Evolutionary conservation across 2,329 filamentous ascomycete species (phyloP).

Genomic region (Colletotrichum brevisporum): DNA sequence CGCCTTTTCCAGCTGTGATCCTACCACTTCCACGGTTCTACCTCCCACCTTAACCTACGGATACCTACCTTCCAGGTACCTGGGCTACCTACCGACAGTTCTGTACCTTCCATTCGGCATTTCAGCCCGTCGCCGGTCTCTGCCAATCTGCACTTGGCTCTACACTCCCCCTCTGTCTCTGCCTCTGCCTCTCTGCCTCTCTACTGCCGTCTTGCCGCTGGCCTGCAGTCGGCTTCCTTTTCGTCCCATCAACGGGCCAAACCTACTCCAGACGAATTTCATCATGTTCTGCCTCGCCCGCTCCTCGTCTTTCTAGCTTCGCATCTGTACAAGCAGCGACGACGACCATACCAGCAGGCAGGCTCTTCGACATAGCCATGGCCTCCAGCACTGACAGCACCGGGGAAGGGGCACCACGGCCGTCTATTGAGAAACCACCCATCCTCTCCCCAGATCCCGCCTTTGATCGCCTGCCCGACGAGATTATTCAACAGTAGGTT

Average conservation of each 20-base stretch:
- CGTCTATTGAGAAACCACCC: slow-evolving; percentile 53
- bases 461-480: slow-evolving; percentile 73
- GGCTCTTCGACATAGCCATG: slow-evolving; percentile 22
- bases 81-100: no score
- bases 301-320: slow-evolving; percentile 28
- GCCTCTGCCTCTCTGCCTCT: slow-evolving; percentile 1
- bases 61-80: no score
- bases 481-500: slow-evolving; percentile 78
- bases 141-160: not conserved
- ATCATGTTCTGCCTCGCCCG: slow-evolving; percentile 31
- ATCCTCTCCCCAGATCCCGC: slow-evolving; percentile 50
- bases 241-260: slow-evolving; percentile 36
- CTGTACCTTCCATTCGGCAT: no score
- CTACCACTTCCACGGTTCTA: slow-evolving; percentile 13
- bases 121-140: no score
- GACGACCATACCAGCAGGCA: slow-evolving; percentile 1
- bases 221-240: slow-evolving; percentile 22
- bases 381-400: slow-evolving; percentile 18
- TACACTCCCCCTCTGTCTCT: not conserved
- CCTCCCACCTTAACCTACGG: no score
- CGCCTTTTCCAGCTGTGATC: slow-evolving; percentile 19
- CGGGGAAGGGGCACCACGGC: slow-evolving; percentile 26
- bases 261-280: slow-evolving; percentile 34
- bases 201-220: not conserved
- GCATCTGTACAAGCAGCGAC: slow-evolving; percentile 11